Evolutionary conservation across 805 yeast species (phyloP).

Genomic region (Zygosaccharomyces rouxii): DNA sequence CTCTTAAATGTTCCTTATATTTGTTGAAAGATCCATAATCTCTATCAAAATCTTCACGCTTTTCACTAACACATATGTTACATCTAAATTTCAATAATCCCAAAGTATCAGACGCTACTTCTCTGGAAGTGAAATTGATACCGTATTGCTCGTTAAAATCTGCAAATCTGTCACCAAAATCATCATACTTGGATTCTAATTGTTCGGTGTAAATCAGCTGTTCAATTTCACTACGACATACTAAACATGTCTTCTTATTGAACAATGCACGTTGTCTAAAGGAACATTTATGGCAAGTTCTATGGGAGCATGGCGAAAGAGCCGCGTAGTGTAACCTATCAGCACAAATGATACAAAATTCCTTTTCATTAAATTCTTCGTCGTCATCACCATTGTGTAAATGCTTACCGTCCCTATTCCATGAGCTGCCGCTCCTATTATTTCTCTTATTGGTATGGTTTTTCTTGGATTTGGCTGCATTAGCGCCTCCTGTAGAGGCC

Average conservation of each 20-base stretch:
- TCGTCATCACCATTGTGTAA: constrained; percentile 21
- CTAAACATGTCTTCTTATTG: constrained; percentile 67
- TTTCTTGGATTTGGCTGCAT: background rate
- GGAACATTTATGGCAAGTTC: constrained; percentile 76
- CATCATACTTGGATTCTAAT: constrained; percentile 36
- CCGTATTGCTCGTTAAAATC: constrained; percentile 44
- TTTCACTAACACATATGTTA: constrained; percentile 38
- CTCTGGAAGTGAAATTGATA: constrained; percentile 53
- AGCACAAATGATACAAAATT: constrained; percentile 80
- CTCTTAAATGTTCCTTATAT: constrained; percentile 59
- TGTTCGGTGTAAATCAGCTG: constrained; percentile 55
- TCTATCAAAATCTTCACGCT: constrained; percentile 20
- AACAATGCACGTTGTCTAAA: constrained; percentile 80
- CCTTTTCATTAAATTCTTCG: constrained; percentile 37
- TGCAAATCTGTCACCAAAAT: constrained; percentile 36
- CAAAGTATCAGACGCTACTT: constrained; percentile 47
- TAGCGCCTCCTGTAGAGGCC: constrained; percentile 13
- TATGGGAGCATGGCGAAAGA: constrained; percentile 77
- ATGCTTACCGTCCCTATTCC: background rate
- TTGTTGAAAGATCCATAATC: constrained; percentile 49
- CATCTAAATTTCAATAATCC: constrained; percentile 54
- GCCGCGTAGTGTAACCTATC: constrained; percentile 61
- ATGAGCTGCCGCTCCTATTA: constrained; percentile 4
- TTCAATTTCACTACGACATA: constrained; percentile 73
- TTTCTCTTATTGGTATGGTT: constrained; percentile 4